These are phyloP conservation scores for Globisporangium carolinianum DNA, from an alignment of 352 stramenopile genomes.

Conservation along the genomic window DNA sequence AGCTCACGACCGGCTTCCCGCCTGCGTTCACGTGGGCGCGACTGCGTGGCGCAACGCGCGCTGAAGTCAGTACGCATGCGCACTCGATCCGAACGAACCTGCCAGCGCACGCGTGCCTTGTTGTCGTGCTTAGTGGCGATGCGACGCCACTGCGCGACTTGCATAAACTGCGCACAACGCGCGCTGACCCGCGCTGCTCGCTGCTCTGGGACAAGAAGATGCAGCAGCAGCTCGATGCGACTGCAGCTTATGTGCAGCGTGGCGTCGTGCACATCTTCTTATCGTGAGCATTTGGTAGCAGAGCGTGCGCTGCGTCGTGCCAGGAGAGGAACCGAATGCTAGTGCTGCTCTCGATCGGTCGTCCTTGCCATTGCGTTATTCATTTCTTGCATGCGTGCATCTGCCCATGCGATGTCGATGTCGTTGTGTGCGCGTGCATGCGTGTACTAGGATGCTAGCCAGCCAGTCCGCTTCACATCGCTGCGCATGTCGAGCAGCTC, in stretches of 20 bases:
- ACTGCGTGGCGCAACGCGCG: constrained; percentile 34
- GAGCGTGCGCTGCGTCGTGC: too few relatives aligned
- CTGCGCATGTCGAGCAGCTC: too few relatives aligned
- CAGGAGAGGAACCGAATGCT: too few relatives aligned
- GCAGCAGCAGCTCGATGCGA: constrained; percentile 47
- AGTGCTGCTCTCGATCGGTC: too few relatives aligned
- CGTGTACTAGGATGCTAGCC: too few relatives aligned
- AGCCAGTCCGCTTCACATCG: too few relatives aligned
- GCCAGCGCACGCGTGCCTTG: constrained; percentile 44
- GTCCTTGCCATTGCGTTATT: too few relatives aligned
- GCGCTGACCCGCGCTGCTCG: constrained; percentile 62
- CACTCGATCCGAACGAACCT: constrained; percentile 34
- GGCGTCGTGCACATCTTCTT: constrained; percentile 62
- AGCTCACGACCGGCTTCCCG: constrained; percentile 77
- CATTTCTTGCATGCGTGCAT: too few relatives aligned
- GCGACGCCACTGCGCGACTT: constrained; percentile 54
- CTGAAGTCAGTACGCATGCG: constrained; percentile 29
- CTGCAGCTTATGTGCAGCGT: constrained; percentile 40
- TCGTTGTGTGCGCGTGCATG: too few relatives aligned
- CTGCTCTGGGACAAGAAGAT: constrained; percentile 73
- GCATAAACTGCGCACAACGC: constrained; percentile 73
- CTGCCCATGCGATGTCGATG: too few relatives aligned
- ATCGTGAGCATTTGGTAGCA: constrained; percentile 16
- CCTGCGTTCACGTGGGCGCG: constrained; percentile 76
- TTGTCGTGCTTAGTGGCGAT: constrained; percentile 48